Evolutionary conservation across 352 stramenopile genomes (phyloP), one percentile per base, ranked within the genome.

Genomic region (Phytophthora rubi): DNA sequence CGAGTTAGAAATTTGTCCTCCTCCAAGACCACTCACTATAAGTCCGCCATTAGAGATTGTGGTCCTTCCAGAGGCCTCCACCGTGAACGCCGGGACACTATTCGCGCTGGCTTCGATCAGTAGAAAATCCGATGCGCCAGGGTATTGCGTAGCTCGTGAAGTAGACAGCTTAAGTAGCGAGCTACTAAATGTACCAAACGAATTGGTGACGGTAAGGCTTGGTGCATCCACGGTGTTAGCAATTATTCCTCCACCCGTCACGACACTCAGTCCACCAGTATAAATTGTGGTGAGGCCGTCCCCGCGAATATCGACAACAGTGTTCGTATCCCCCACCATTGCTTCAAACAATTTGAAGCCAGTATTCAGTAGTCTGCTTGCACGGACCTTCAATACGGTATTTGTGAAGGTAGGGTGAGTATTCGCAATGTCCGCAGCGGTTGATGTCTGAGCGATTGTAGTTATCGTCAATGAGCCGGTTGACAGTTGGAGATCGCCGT

Each of bases 401-500:
- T 77, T 76, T 2, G 56, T 73, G 52, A 84, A 89, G 1, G 56
- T 61, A 2, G 49, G 10, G 30, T 81, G 62, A 0, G 75, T 76
- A 45, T 64, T 82, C n/a, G 83, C 58, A 58, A 87, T 75, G 62
- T 86, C 74, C 6, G 68, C 60, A 15, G 70, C 77, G 6, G 62
- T 69, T 23, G 58, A 53, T 2, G 55, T 59, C 2, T 62, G 42
- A 6, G 51, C 62, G 18, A 56, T 70, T 8, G 64, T 81, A 10
- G 70, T 76, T 48, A 89, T 81, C 13, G 71, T 80, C 44, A 90
- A 63, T 8, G 82, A 81, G 4, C 84, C 84, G 2, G 73, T 83
- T n/a, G 80, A 80, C 4, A 92, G 71, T 28, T 80, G 59, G 26
- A 92, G 62, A 59, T 90, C 73, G 8, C 84, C 84, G 35, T 77